These are phyloP conservation scores for Fusarium palustre DNA, from an alignment of 2,329 filamentous ascomycete genomes.

Conservation along the genomic window DNA sequence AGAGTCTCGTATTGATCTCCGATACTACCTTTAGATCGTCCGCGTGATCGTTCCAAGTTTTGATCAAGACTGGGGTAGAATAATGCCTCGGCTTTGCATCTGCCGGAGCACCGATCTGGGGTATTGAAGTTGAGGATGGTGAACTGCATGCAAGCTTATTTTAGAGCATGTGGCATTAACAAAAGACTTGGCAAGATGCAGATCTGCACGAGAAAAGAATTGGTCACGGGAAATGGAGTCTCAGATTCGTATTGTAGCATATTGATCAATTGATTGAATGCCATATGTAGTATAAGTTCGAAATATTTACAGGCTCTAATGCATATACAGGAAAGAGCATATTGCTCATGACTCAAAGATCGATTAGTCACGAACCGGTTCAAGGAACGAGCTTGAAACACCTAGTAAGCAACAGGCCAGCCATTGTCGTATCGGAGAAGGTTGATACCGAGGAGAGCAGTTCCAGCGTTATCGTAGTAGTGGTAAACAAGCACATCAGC, in stretches of 20 bases:
- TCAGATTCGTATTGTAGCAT: not conserved
- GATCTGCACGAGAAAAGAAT: not conserved
- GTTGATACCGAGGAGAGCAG: slow-evolving; percentile 48
- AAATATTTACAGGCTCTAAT: slow-evolving; percentile 19
- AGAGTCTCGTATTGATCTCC: not conserved
- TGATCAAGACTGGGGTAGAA: not conserved
- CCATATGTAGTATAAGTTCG: not conserved
- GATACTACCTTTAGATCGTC: slow-evolving; percentile 4
- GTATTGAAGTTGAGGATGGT: not conserved
- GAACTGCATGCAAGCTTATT: not conserved
- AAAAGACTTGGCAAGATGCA: too few species aligned
- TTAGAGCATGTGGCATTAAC: not conserved
- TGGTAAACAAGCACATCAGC: slow-evolving; percentile 51
- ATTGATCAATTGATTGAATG: not conserved
- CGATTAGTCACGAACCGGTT: not conserved
- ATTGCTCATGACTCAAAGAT: not conserved
- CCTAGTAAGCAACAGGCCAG: slow-evolving; percentile 50
- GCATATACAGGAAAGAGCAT: slow-evolving; percentile 7
- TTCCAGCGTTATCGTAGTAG: slow-evolving; percentile 46
- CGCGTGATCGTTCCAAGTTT: not conserved
- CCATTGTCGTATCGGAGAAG: slow-evolving; percentile 47
- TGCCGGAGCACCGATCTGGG: not conserved
- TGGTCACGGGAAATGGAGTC: not conserved
- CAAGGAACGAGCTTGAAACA: rapidly evolving
- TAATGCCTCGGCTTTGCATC: not conserved